Evolutionary conservation across 225 moss, liverwort and hornwort genomes (phyloP).

Genomic region (Neckera pumila): DNA sequence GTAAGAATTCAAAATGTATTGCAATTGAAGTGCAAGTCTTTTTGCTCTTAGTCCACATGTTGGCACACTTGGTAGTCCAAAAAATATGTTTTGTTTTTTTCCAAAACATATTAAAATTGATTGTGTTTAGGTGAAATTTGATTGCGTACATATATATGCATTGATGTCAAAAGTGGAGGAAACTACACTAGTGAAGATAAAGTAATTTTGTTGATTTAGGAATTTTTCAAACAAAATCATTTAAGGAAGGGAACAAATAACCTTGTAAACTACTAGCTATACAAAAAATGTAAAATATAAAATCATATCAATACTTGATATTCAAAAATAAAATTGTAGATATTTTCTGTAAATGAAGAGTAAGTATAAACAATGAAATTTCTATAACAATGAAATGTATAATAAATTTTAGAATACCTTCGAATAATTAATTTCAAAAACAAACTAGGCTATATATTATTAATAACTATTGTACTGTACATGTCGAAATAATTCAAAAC

Average conservation of each 20-base stretch:
- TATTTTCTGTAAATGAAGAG: background rate
- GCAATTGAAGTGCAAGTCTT: background rate
- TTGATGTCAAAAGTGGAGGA: background rate
- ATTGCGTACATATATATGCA: background rate
- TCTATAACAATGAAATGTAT: background rate
- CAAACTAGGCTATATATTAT: background rate
- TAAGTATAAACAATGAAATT: background rate
- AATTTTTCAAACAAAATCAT: background rate
- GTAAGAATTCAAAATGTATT: background rate
- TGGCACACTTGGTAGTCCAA: background rate
- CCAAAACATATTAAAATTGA: background rate
- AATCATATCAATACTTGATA: background rate
- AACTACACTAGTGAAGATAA: background rate
- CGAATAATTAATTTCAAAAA: background rate
- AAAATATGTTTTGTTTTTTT: background rate
- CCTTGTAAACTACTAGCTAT: background rate
- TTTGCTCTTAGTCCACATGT: background rate
- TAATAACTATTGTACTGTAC: background rate
- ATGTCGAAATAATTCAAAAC: background rate
- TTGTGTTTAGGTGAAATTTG: background rate
- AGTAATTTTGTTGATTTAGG: background rate
- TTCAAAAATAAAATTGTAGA: background rate
- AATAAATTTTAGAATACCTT: background rate
- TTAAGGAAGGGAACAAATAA: background rate
- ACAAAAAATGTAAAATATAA: background rate